Evolutionary conservation across 2,329 filamentous ascomycete genomes (phyloP).

Genomic region (Neoarthrinium moseri): DNA sequence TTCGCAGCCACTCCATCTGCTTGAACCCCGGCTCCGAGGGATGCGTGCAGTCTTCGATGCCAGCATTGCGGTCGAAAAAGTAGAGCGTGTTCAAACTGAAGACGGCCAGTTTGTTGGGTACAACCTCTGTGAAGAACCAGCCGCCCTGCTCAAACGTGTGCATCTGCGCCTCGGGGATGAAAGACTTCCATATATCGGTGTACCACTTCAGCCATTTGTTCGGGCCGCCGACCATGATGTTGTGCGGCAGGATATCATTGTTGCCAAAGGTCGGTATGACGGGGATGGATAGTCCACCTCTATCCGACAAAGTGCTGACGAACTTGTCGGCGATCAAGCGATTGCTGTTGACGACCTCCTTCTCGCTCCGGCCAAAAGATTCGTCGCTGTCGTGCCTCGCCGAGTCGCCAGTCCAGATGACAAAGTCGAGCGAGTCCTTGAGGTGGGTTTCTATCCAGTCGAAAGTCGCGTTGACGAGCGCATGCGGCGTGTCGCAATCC

Average conservation of each 20-base stretch:
- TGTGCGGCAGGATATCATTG: conserved; percentile 96
- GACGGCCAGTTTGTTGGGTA: conserved; percentile 80
- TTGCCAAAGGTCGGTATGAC: conserved; percentile 92
- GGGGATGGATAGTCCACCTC: conserved; percentile 67
- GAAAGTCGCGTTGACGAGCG: conserved; percentile 85
- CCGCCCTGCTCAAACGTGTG: conserved; percentile 91
- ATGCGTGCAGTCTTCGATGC: conserved; percentile 82
- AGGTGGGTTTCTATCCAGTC: conserved; percentile 81
- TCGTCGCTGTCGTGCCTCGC: conserved; percentile 89
- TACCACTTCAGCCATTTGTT: conserved; percentile 84
- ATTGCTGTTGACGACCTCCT: conserved; percentile 79
- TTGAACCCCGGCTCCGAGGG: conserved; percentile 85
- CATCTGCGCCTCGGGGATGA: conserved; percentile 89
- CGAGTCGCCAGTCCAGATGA: conserved; percentile 90
- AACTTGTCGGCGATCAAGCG: conserved; percentile 74
- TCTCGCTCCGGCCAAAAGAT: conserved; percentile 68
- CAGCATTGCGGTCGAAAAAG: conserved; percentile 90
- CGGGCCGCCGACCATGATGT: conserved; percentile 82
- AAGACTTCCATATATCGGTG: conserved; percentile 74
- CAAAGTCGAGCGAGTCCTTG: conserved; percentile 79
- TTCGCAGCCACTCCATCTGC: conserved; percentile 93
- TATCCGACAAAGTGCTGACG: conserved; percentile 65
- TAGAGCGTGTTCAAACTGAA: conserved; percentile 96
- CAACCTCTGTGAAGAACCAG: conserved; percentile 92
- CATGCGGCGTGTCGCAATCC: conserved; percentile 81